Base-by-base conservation (phyloP, 768 basidiomycete genomes). In the Mycena epipterygia region DNA sequence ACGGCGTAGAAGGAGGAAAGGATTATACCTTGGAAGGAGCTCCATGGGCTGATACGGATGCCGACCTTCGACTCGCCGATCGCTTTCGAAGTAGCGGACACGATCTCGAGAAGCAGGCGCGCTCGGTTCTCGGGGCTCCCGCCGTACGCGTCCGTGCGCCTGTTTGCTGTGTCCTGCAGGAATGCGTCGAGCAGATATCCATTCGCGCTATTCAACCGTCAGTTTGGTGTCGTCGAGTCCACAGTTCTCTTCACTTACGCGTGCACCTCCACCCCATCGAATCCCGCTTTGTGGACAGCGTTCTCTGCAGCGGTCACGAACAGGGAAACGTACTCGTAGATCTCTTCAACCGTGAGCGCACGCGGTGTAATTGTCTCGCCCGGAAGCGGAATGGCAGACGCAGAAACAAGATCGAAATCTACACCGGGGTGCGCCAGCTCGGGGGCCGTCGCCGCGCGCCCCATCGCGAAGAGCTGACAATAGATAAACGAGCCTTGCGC, bases 381-480 rank as follows among this genome's bases (percentile, higher is more conserved):
- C 1, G 66, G 66, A 2, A 67, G 66, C 9, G 66, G 66, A 19
- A 67, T 67, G 23, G 66, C 37, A 5, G 66, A 67, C 48, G 58
- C 58, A 3, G 66, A 67, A 2, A 67, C 58, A 1, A 67, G 52
- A 30, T 67, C 66, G 27, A 67, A 67, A n/a, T 53, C 66, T 14
- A 60, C 51, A 25, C 51, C 41, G 4, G 66, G 66, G 17, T 59
- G 25, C 8, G 49, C 58, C 7, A 67, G 66, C 39, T 39, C 59
- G 16, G 57, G 58, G 4, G 66, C 13, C 5, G 66, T 60, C 13
- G 66, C 66, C 8, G 51, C 57, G 30, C 66, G 57, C 17, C 66
- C 66, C 66, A 67, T 60, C 12, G n/a, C 57, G 25, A 60, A 67
- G 13, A 67, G 48, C 23, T 67, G 66, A 39, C 66, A 67, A 37